These are phyloP conservation scores for Alloteropsis semialata DNA, from an alignment of 176 grass and related monocot genomes.

Conservation along the genomic window DNA sequence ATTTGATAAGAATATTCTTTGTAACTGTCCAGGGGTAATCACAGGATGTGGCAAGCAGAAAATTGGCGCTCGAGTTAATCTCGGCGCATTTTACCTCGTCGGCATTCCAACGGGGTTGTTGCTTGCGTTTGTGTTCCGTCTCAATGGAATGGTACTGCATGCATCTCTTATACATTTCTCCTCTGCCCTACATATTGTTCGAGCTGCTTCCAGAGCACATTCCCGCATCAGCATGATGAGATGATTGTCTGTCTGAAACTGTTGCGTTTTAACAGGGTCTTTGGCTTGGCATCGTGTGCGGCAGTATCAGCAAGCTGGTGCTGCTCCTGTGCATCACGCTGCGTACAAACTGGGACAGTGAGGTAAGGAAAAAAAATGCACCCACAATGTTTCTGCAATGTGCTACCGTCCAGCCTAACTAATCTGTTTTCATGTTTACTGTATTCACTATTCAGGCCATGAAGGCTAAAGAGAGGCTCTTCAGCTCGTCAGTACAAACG, in stretches of 20 bases:
- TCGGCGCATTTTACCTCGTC: neutral
- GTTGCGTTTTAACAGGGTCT: neutral
- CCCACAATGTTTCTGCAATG: neutral
- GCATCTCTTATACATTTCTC: neutral
- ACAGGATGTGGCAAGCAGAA: neutral
- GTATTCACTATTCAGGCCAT: neutral
- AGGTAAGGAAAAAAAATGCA: neutral
- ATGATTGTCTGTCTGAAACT: neutral
- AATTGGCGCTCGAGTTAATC: neutral
- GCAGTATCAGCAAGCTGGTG: neutral
- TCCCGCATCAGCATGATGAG: neutral
- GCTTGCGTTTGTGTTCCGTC: neutral
- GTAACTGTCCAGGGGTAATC: neutral
- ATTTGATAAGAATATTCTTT: neutral
- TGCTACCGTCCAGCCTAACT: neutral
- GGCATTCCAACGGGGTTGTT: neutral
- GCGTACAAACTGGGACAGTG: conserved; percentile 14
- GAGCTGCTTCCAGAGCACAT: neutral
- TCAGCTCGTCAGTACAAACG: neutral
- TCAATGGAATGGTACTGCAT: neutral
- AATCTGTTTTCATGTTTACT: neutral
- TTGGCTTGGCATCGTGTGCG: conserved; percentile 27
- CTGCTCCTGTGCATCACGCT: conserved; percentile 11
- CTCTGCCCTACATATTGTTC: neutral
- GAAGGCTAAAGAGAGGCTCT: neutral